A percentile compares a stretch with the other conserved stretches of the same genome.
These are phyloP conservation scores for Thalassiosira hispida DNA, from an alignment of 352 stramenopile species.

Conservation along the genomic window DNA sequence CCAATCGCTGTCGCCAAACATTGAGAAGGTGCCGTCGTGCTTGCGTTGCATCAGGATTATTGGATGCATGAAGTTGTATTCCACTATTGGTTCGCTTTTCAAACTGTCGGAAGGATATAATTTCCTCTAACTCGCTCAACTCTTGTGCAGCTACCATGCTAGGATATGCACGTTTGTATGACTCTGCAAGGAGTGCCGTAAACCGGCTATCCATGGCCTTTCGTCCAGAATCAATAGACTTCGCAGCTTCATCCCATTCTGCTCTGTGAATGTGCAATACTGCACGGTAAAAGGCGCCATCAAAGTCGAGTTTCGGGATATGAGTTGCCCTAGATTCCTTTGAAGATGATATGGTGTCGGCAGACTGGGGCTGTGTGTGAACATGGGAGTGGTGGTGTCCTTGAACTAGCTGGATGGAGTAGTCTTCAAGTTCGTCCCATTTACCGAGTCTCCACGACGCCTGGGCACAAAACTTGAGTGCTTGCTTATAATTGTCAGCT, in stretches of 20 bases:
- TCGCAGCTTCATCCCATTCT: slow-evolving; percentile 91
- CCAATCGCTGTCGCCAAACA: slow-evolving; percentile 88
- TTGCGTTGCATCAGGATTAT: slow-evolving; percentile 60
- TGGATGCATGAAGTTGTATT: slow-evolving; percentile 60
- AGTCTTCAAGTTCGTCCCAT: slow-evolving; percentile 88
- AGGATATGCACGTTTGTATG: slow-evolving; percentile 95
- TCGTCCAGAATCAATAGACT: slow-evolving; percentile 92
- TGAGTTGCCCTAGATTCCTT: slow-evolving; percentile 30
- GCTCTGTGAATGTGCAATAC: slow-evolving; percentile 94
- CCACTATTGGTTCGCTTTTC: slow-evolving; percentile 61
- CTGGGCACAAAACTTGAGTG: slow-evolving; percentile 85
- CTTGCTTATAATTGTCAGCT: slow-evolving; percentile 70
- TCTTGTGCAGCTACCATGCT: slow-evolving; percentile 97
- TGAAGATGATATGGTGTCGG: slow-evolving; percentile 14
- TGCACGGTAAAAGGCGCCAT: slow-evolving; percentile 88
- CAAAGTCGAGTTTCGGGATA: slow-evolving; percentile 74
- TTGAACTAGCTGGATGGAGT: slow-evolving; percentile 76
- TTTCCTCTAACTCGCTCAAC: slow-evolving; percentile 97
- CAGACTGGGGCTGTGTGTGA: not conserved
- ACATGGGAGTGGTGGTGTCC: slow-evolving; percentile 33
- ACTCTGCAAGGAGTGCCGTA: slow-evolving; percentile 95
- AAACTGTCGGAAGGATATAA: slow-evolving; percentile 94
- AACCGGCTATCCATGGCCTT: slow-evolving; percentile 93
- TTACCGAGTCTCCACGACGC: slow-evolving; percentile 88
- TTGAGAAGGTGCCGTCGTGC: slow-evolving; percentile 77